Percentiles rank a stretch among this genome's conserved stretches.
phyloP scores from a whole-genome alignment of 176 grass and related monocot species.

The Triticum turgidum region DNA sequence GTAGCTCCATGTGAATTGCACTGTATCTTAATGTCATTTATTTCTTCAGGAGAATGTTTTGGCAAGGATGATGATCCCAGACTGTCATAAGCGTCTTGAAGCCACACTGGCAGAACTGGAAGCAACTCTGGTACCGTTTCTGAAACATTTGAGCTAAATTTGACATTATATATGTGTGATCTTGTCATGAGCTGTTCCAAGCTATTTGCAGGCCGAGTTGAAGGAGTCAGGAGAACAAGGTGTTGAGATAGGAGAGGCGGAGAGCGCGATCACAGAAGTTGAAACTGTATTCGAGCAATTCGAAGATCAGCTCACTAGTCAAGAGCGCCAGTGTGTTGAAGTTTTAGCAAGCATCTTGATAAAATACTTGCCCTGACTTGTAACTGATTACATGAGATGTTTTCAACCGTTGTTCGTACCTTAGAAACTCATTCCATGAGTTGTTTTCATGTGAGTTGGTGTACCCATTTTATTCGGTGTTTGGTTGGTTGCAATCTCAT shows the following conservation, averaged over 20 bases:
- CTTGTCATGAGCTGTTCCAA: not conserved
- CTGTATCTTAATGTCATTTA: not conserved
- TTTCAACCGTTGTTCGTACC: not conserved
- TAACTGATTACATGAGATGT: not conserved
- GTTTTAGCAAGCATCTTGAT: not conserved
- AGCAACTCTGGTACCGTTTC: conserved; percentile 52
- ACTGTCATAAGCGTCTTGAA: conserved; percentile 84
- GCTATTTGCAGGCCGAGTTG: conserved; percentile 46
- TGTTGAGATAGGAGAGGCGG: conserved; percentile 61
- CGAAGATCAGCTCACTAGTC: conserved; percentile 10
- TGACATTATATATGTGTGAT: not conserved
- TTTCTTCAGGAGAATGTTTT: conserved; percentile 72
- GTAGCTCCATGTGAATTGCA: not conserved
- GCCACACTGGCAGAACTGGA: conserved; percentile 66
- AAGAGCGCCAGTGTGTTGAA: not conserved
- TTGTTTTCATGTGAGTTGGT: not conserved
- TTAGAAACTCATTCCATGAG: not conserved
- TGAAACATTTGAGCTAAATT: not conserved
- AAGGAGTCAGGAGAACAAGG: conserved; percentile 58
- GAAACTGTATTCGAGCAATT: conserved; percentile 48
- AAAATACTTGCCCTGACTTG: not conserved
- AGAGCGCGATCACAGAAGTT: conserved; percentile 46
- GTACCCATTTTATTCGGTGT: not conserved
- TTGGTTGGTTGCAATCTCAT: no score
- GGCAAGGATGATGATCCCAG: conserved; percentile 92